A percentile compares a stretch with the other conserved stretches of the same genome.
Evolutionary conservation across 2,329 filamentous ascomycete genomes (phyloP).

Genomic region (Aspergillus intermedius): DNA sequence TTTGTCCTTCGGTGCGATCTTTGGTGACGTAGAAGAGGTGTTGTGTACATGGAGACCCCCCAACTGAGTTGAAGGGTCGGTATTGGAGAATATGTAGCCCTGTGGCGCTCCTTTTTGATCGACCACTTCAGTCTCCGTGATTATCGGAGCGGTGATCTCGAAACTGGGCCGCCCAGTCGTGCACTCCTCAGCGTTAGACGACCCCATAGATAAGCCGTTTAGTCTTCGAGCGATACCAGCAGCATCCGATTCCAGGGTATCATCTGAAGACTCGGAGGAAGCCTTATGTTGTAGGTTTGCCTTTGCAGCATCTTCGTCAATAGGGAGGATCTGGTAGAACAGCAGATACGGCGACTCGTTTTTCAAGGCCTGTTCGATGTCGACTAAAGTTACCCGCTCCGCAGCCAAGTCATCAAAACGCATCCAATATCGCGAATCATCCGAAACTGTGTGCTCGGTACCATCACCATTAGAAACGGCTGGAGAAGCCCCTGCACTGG

Average conservation of each 20-base stretch:
- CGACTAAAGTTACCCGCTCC: slow-evolving; percentile 65
- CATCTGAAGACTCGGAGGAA: slow-evolving; percentile 20
- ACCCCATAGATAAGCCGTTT: slow-evolving; percentile 11
- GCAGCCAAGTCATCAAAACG: slow-evolving; percentile 81
- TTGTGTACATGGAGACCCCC: slow-evolving; percentile 14
- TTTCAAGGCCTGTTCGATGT: slow-evolving; percentile 69
- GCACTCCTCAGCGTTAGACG: slow-evolving; percentile 12
- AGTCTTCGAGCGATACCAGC: slow-evolving; percentile 14
- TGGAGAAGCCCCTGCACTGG: slow-evolving; percentile 38
- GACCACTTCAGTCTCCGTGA: slow-evolving; percentile 11
- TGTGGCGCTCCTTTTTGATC: slow-evolving; percentile 15
- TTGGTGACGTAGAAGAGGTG: slow-evolving; percentile 19
- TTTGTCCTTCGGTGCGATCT: slow-evolving; percentile 21
- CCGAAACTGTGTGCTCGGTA: slow-evolving; percentile 38
- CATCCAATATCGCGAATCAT: slow-evolving; percentile 74
- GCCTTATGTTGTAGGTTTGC: slow-evolving; percentile 30
- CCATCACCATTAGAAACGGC: slow-evolving; percentile 20
- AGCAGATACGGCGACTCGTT: slow-evolving; percentile 90
- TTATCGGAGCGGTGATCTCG: slow-evolving; percentile 29
- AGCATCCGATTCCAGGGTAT: slow-evolving; percentile 16
- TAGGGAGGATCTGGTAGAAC: slow-evolving; percentile 90
- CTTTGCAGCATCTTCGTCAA: slow-evolving; percentile 57
- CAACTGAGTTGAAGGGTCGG: slow-evolving; percentile 6
- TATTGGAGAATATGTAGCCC: slow-evolving; percentile 25
- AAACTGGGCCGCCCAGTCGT: slow-evolving; percentile 31